Base-by-base conservation (phyloP, 306 rosid species). In the Ormosia emarginata region DNA sequence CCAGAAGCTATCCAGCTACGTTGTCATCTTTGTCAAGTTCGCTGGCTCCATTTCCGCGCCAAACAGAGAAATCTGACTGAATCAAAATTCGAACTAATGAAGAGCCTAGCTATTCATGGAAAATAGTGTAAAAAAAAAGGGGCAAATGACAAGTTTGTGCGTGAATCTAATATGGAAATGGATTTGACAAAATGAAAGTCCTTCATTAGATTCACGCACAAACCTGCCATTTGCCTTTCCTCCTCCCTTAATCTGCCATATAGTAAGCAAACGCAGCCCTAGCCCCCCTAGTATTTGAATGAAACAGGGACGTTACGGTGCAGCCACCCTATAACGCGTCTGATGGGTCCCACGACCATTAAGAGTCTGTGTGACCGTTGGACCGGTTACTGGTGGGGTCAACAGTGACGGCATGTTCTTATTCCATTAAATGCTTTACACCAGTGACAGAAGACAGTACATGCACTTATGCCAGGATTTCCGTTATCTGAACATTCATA, bases 101-200 rank as follows among this genome's bases (percentile, higher is more conserved):
- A 24, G 24, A 24, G 1, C 24, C 24, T 24, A 24, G 24, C 0
- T 24, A 24, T 24, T 24, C 24, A 5, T 4, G 12, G 32, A 47
- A 46, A 36, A 5, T 8, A 13, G 4, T 1, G n/a, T n/a, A n/a
- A n/a, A 18, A 12, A 41, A 70, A 63, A 15, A 50, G 33, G 70
- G 62, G 44, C 5, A 56, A 6, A 79, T 79, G n/a, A 49, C 83
- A 34, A 84, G 81, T 79, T 79, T 84, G 87, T 84, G 87, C 87
- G 87, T 84, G 87, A 84, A 84, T 84, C 87, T 84, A 83, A 56
- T 40, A 13, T 1, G 5, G 2, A 49, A 24, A 63, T 30, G 46
- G 15, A 57, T 40, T 2, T 3, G 44, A 46, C 11, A 36, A 11
- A 34, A 32, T 2, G 36, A 37, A 49, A n/a, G 55, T 53, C 14